Base-by-base conservation (phyloP, 2,329 filamentous ascomycete species). In the Cladophialophora immunda region DNA sequence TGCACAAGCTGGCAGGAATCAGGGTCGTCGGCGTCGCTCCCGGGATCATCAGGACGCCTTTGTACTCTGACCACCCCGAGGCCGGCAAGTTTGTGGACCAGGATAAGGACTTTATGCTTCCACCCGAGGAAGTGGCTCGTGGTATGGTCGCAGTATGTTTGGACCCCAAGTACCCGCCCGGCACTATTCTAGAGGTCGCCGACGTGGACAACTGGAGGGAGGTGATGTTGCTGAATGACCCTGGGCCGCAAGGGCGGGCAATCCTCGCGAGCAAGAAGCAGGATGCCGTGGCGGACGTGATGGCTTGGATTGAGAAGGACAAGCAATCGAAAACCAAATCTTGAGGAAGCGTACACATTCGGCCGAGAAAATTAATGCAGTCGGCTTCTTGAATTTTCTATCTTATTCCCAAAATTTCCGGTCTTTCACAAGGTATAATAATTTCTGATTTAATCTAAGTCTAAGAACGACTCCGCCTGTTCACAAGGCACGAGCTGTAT, bases 21-120 rank as follows among this genome's bases (percentile, higher is more conserved):
- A 76, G 86, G 0, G 85, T 89, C 13, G 88, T 86, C 32, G 59
- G 53, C 4, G 59, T 67, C 6, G 65, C 65, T 4, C 59, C 65
- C 1, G 65, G 65, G 0, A 75, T 88, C 1, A 86, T 89, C 71
- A 86, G 83, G 66, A 89, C 87, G 15, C 87, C 87, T 5, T 76
- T 89, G 4, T 89, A 85, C 85, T 85, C 82, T 0, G 86, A 88
- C 3, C 81, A 88, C 70, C 85, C 85, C 0, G 86, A 89, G 75
- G 89, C 89, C 73, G 57, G 87, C 71, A 78, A 78, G 63, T 82
- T 84, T 70, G 66, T 88, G 0, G 80, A 84, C 45, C 76, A 80
- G 32, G 75, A 72, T 6, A 65, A 61, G 22, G 86, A 88, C 72
- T 79, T 76, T 68, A 88, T 86, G 86, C 85, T 87, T 13, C 84